These are phyloP conservation scores for Aspergillus panamensis DNA, from an alignment of 495 filamentous ascomycete species.

Conservation along the genomic window DNA sequence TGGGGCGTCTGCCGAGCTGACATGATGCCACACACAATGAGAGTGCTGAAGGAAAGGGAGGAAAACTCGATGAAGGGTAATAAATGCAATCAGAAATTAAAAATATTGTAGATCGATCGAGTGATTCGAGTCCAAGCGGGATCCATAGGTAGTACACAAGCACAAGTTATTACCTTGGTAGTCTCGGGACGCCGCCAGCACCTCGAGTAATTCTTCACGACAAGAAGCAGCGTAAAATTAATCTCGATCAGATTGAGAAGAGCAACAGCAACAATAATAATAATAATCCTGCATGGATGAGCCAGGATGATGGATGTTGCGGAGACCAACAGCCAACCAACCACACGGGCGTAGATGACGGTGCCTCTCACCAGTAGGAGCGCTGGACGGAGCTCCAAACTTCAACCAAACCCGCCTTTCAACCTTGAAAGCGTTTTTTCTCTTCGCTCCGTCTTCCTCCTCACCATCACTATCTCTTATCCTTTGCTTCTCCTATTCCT, in stretches of 20 bases:
- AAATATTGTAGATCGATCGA: no score
- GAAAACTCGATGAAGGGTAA: no score
- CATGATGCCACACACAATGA: no score
- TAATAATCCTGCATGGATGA: background rate
- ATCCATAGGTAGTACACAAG: no score
- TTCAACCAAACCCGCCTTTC: background rate
- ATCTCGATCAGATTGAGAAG: background rate
- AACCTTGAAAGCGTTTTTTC: constrained; percentile 16
- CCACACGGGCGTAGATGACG: constrained; percentile 7
- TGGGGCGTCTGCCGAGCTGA: background rate
- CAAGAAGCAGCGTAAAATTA: background rate
- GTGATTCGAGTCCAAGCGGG: no score
- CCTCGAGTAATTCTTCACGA: background rate
- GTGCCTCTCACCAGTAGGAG: constrained; percentile 7
- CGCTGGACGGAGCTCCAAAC: constrained; percentile 10
- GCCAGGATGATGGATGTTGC: background rate
- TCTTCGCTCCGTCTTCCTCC: constrained; percentile 19
- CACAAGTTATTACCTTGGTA: no score
- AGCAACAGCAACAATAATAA: background rate
- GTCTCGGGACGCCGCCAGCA: no score
- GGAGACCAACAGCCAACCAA: constrained; percentile 5
- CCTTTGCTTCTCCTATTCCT: constrained; percentile 17
- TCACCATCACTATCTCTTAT: constrained; percentile 18
- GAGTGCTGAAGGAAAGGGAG: no score
- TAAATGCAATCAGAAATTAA: no score